Conservation (phyloP, 495 filamentous ascomycete species). For the Aspergillus baeticus region DNA sequence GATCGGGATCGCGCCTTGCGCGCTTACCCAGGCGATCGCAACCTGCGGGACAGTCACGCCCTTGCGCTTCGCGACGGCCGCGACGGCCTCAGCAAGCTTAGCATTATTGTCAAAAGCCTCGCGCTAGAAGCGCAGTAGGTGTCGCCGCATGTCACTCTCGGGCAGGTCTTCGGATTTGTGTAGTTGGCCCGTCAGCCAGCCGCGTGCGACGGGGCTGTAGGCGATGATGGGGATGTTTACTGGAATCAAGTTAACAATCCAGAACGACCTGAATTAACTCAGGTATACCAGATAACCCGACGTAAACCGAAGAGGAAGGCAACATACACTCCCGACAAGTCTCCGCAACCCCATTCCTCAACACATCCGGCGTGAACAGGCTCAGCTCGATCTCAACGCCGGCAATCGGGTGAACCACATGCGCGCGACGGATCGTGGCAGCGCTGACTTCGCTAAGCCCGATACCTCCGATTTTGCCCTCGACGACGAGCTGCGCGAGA, state of each 20-base stretch:
- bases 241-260: neutral
- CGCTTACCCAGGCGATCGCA: conserved; percentile 64
- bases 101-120: conserved; percentile 69
- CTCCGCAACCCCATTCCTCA: conserved; percentile 63
- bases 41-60: conserved; percentile 67
- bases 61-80: conserved; percentile 61
- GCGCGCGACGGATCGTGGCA: conserved; percentile 63
- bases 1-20: conserved; percentile 22
- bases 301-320: neutral
- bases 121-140: conserved; percentile 60
- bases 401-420: conserved; percentile 56
- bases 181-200: conserved; percentile 55
- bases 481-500: conserved; percentile 38
- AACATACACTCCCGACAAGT: conserved; percentile 50
- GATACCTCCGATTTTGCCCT: conserved; percentile 57
- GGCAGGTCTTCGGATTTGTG: conserved; percentile 59
- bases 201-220: conserved; percentile 50
- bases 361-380: conserved; percentile 55
- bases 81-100: conserved; percentile 58
- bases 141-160: conserved; percentile 38
- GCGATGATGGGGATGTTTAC: conserved; percentile 62
- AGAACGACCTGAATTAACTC: no score
- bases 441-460: conserved; percentile 62
- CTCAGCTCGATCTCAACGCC: conserved; percentile 69
- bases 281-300: no score